A percentile compares a stretch with the other conserved stretches of the same genome.
Evolutionary conservation across 2,329 filamentous ascomycete genomes (phyloP).

Genomic region (Colletotrichum acutatum): DNA sequence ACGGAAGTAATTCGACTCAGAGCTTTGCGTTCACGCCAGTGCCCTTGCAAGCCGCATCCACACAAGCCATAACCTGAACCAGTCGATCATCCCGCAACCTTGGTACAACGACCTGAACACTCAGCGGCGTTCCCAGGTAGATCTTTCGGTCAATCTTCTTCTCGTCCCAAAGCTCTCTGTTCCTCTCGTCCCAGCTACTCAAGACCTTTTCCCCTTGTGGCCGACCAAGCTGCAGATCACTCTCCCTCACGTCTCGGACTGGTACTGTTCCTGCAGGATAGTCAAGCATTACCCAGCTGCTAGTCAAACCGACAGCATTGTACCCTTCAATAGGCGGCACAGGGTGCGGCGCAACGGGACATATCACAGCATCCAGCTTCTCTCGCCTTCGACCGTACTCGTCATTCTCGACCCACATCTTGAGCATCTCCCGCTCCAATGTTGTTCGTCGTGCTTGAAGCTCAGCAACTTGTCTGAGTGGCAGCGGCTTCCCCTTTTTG

Average conservation of each 20-base stretch:
- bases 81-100: conserved; percentile 20
- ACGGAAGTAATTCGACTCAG: neutral
- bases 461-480: conserved; percentile 2
- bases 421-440: conserved; percentile 26
- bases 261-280: conserved; percentile 49
- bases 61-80: conserved; percentile 18
- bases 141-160: conserved; percentile 10
- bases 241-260: conserved; percentile 5
- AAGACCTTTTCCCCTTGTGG: conserved; percentile 4
- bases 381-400: neutral
- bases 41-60: neutral
- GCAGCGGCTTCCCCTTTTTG: neutral
- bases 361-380: conserved; percentile 64
- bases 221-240: conserved; percentile 17
- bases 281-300: conserved; percentile 51
- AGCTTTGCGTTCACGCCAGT: neutral
- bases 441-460: conserved; percentile 20
- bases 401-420: conserved; percentile 24
- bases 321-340: conserved; percentile 56
- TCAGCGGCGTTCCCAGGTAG: conserved; percentile 18
- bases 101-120: conserved; percentile 28
- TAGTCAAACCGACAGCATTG: conserved; percentile 43
- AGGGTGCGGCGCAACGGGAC: conserved; percentile 70
- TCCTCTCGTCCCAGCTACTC: conserved; percentile 21
- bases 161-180: conserved; percentile 29